Conservation (phyloP, 345 rosid species). For the Boechera divaricarpa region DNA sequence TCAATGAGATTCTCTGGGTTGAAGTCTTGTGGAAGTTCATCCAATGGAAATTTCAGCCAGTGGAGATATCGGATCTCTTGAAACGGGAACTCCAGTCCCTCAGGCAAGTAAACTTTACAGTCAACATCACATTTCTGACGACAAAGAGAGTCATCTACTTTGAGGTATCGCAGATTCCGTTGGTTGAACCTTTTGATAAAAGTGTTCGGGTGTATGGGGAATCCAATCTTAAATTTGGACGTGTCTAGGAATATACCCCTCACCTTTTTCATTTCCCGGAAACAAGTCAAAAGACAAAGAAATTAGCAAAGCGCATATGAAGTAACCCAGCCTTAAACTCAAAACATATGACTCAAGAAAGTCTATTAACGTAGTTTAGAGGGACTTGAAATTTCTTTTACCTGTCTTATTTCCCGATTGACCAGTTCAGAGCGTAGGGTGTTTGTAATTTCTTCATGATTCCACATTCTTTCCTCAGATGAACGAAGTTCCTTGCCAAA, state of each 20-base stretch:
- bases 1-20: slow-evolving; percentile 27
- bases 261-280: neutral
- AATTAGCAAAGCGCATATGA: neutral
- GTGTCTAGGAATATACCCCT: neutral
- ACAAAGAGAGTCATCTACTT: neutral
- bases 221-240: neutral
- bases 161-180: neutral
- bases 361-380: neutral
- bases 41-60: slow-evolving; percentile 27
- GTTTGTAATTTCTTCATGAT: neutral
- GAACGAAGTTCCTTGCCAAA: slow-evolving; percentile 20
- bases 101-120: neutral
- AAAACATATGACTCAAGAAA: neutral
- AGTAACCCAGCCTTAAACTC: neutral
- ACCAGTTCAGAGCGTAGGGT: neutral
- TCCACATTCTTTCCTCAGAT: slow-evolving; percentile 20
- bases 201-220: neutral
- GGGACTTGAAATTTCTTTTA: neutral
- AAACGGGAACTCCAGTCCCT: neutral
- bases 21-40: slow-evolving; percentile 37
- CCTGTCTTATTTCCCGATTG: neutral
- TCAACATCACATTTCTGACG: neutral
- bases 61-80: slow-evolving; percentile 29
- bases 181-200: neutral
- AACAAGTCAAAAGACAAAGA: neutral